Conservation (phyloP, 148 eudicot species). For the Persicaria tinctoria region DNA sequence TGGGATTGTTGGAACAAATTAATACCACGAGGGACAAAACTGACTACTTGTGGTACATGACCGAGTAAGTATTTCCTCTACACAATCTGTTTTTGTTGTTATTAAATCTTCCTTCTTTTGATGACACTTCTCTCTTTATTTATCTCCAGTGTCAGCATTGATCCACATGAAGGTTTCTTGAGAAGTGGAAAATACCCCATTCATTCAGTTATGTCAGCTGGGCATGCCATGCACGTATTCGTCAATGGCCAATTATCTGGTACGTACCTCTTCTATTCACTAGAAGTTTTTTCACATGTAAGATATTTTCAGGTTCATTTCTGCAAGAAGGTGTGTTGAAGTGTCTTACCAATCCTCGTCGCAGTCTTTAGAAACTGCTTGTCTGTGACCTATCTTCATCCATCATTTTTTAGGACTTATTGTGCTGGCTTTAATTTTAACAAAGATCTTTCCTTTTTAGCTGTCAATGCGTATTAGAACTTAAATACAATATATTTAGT, state of each 20-base stretch:
- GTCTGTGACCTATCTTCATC: not conserved
- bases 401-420: not conserved
- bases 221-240: slow-evolving; percentile 92
- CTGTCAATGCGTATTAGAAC: not conserved
- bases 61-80: slow-evolving; percentile 59
- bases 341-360: too few species aligned
- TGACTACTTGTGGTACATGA: slow-evolving; percentile 86
- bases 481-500: not conserved
- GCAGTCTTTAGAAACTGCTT: too few species aligned
- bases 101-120: not conserved
- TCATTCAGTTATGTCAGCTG: slow-evolving; percentile 78
- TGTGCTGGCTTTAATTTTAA: not conserved
- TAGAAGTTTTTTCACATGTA: not conserved
- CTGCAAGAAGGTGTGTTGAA: too few species aligned
- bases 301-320: not conserved
- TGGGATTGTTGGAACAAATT: slow-evolving; percentile 68
- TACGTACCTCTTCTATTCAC: slow-evolving; percentile 15
- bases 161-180: slow-evolving; percentile 50
- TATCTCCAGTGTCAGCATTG: slow-evolving; percentile 52
- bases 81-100: not conserved
- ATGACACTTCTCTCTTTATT: not conserved
- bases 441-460: not conserved
- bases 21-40: slow-evolving; percentile 65
- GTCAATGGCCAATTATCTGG: slow-evolving; percentile 80
- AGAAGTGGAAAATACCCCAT: slow-evolving; percentile 59